A percentile compares a stretch with the other conserved stretches of the same genome.
These are phyloP conservation scores for Aspergillus carbonarius DNA, from an alignment of 2,329 filamentous ascomycete genomes.

Conservation along the genomic window DNA sequence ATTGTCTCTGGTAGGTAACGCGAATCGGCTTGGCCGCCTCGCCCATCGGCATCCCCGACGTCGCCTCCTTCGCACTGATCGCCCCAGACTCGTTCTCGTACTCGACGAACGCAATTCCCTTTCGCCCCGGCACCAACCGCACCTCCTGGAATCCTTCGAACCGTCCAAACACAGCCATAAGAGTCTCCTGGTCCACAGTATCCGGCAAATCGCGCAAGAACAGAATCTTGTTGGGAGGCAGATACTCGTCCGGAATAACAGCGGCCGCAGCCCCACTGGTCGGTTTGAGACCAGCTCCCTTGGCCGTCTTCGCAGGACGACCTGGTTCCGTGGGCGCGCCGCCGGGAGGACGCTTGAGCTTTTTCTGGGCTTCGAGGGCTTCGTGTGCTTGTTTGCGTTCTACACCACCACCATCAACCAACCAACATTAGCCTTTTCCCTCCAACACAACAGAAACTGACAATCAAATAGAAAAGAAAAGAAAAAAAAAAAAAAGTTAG, in stretches of 20 bases:
- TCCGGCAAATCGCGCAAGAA: conserved; percentile 92
- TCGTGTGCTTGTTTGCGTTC: conserved; percentile 80
- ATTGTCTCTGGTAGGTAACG: conserved; percentile 95
- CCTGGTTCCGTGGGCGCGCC: conserved; percentile 43
- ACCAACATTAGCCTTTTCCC: not conserved
- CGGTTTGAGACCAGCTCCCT: conserved; percentile 73
- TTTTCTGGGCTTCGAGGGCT: conserved; percentile 74
- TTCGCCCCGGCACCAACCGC: conserved; percentile 78
- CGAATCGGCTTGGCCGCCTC: conserved; percentile 76
- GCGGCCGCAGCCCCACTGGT: conserved; percentile 65
- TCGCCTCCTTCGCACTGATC: conserved; percentile 91
- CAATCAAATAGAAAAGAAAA: no score
- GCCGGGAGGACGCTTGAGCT: conserved; percentile 64
- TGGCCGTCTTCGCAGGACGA: conserved; percentile 69
- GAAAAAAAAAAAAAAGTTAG: not conserved
- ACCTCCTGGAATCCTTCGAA: conserved; percentile 96
- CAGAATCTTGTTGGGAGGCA: conserved; percentile 94
- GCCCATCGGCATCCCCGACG: conserved; percentile 77
- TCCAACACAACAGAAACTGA: not conserved
- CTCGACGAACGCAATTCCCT: conserved; percentile 92
- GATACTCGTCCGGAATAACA: conserved; percentile 93
- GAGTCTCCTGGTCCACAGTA: conserved; percentile 75
- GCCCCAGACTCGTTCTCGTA: conserved; percentile 89
- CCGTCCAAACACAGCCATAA: conserved; percentile 77
- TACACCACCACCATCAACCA: conserved; percentile 27